Evolutionary conservation across 2,329 filamentous ascomycete species (phyloP).

Genomic region (Fusarium nodosum): DNA sequence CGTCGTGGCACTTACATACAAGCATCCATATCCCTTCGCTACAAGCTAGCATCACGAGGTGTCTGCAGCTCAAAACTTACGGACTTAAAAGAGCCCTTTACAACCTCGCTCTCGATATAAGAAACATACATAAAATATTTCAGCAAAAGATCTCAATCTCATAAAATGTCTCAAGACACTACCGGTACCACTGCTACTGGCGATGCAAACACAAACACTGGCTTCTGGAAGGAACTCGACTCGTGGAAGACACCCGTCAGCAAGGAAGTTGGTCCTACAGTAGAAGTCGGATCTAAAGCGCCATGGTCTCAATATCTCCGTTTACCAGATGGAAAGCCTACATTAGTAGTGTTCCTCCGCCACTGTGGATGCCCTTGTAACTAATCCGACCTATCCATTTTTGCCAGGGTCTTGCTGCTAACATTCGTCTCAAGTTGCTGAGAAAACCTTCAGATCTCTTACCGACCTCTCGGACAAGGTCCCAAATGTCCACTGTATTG

Average conservation of each 20-base stretch:
- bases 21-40: constrained; percentile 2
- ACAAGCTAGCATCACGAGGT: constrained; percentile 35
- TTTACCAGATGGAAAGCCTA: constrained; percentile 68
- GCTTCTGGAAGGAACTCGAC: constrained; percentile 57
- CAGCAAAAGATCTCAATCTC: background rate
- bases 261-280: constrained; percentile 62
- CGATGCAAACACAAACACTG: constrained; percentile 24
- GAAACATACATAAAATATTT: background rate
- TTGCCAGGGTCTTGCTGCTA: background rate
- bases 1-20: constrained; percentile 18
- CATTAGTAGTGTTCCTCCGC: constrained; percentile 75
- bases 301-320: constrained; percentile 66
- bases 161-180: constrained; percentile 37
- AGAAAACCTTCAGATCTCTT: constrained; percentile 73
- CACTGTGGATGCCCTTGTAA: constrained; percentile 82
- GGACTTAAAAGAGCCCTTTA: background rate
- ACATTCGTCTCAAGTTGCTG: constrained; percentile 66
- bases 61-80: constrained; percentile 1
- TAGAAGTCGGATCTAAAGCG: constrained; percentile 67
- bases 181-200: constrained; percentile 1
- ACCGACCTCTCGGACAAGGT: constrained; percentile 65
- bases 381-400: background rate
- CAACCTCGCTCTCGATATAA: background rate
- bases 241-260: constrained; percentile 58
- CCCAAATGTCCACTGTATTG: constrained; percentile 67